Evolutionary conservation across 2,329 filamentous ascomycete genomes (phyloP).

Genomic region (Claviceps sp.): DNA sequence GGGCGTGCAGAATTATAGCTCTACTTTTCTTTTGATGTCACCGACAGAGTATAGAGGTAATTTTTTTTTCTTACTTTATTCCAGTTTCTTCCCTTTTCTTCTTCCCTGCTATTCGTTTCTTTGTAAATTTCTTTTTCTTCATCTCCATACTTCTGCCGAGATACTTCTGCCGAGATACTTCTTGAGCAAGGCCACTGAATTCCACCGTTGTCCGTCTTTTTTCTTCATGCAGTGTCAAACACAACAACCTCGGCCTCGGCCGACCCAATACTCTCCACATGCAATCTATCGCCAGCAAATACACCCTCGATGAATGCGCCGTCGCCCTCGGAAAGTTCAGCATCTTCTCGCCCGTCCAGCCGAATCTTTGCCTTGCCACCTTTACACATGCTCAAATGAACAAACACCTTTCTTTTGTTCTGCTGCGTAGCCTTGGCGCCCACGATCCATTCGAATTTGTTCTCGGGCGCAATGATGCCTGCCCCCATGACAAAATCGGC

Average conservation of each 20-base stretch:
- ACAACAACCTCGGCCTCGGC: conserved; percentile 57
- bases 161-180: background rate
- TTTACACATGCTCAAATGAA: conserved; percentile 73
- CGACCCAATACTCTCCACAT: conserved; percentile 54
- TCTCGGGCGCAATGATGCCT: conserved; percentile 53
- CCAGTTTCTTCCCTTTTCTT: too few relatives aligned
- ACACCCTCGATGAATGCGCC: conserved; percentile 61
- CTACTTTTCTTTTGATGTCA: too few relatives aligned
- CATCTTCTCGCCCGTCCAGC: conserved; percentile 51
- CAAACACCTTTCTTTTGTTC: conserved; percentile 57
- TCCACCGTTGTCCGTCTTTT: background rate
- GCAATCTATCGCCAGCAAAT: conserved; percentile 48
- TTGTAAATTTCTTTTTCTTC: background rate
- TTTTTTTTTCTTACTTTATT: too few relatives aligned
- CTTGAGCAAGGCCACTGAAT: background rate
- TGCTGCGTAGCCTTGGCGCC: conserved; percentile 42
- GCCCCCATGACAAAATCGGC: conserved; percentile 77
- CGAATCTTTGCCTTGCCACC: conserved; percentile 59
- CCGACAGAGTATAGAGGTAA: too few relatives aligned
- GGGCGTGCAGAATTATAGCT: too few relatives aligned
- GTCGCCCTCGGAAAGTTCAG: conserved; percentile 59
- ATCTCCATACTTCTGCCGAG: background rate
- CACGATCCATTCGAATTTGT: conserved; percentile 57
- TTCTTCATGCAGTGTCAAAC: conserved; percentile 40
- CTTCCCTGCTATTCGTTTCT: too few relatives aligned